Evolutionary conservation across 345 rosid genomes (phyloP).

Genomic region (Cardiospermum halicacabum): DNA sequence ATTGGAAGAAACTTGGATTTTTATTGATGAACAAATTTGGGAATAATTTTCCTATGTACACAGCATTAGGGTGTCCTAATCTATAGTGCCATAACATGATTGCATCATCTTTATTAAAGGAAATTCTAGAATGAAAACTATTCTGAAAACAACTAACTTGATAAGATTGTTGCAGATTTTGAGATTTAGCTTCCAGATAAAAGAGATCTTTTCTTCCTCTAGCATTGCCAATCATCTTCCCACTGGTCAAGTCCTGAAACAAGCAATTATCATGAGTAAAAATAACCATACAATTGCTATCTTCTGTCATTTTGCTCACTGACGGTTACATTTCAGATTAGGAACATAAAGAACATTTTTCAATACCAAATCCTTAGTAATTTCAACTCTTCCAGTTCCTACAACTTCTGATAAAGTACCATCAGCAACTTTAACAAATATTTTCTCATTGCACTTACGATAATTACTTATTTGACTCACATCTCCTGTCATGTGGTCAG

Average conservation of each 20-base stretch:
- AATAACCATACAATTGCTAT: not conserved
- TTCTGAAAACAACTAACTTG: not conserved
- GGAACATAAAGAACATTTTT: not conserved
- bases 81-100: not conserved
- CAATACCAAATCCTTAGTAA: not conserved
- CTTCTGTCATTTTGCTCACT: not conserved
- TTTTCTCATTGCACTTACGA: not conserved
- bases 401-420: not conserved
- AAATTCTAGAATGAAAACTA: not conserved
- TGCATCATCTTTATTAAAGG: not conserved
- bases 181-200: not conserved
- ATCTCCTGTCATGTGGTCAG: constrained; percentile 2
- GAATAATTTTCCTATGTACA: not conserved
- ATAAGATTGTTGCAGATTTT: not conserved
- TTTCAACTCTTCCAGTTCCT: not conserved
- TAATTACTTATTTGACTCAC: not conserved
- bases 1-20: not conserved
- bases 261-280: not conserved
- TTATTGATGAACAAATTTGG: not conserved
- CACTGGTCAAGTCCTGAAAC: not conserved
- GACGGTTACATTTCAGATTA: not conserved
- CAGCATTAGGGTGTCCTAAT: not conserved
- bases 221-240: constrained; percentile 1
- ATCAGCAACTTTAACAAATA: not conserved
- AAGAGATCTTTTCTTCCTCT: not conserved